Evolutionary conservation across 495 filamentous ascomycete species (phyloP).

Genomic region (Astrocystis sublimbata): DNA sequence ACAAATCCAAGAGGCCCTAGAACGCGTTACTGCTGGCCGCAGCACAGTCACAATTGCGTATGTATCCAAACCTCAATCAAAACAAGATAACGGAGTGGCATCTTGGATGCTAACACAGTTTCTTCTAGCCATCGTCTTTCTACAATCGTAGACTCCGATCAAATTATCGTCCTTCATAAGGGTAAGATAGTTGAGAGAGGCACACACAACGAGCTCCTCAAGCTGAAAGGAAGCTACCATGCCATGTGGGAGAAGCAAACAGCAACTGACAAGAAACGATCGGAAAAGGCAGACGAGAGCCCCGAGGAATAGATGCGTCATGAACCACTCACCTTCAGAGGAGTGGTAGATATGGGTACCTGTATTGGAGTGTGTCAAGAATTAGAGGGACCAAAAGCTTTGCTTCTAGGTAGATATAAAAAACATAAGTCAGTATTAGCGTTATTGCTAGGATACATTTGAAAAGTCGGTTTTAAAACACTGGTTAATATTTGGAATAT

Average conservation of each 20-base stretch:
- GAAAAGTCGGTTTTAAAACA: too few relatives aligned
- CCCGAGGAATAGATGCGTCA: conserved; percentile 39
- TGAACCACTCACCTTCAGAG: neutral
- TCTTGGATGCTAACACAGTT: conserved; percentile 5
- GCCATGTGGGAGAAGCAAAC: conserved; percentile 87
- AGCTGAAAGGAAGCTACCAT: conserved; percentile 65
- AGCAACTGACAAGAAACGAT: conserved; percentile 67
- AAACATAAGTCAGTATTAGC: too few relatives aligned
- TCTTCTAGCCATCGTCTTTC: conserved; percentile 63
- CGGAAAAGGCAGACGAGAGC: conserved; percentile 55
- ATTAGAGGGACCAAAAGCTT: neutral
- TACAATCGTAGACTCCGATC: conserved; percentile 79
- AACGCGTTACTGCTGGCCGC: conserved; percentile 67
- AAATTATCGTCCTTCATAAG: conserved; percentile 73
- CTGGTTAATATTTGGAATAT: too few relatives aligned
- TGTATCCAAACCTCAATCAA: conserved; percentile 12
- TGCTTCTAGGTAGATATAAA: too few relatives aligned
- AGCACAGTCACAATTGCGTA: conserved; percentile 59
- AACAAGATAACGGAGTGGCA: neutral
- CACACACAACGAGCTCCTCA: conserved; percentile 72
- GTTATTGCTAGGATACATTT: too few relatives aligned
- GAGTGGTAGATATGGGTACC: neutral
- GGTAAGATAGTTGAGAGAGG: conserved; percentile 76
- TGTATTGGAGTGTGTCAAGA: neutral
- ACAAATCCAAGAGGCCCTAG: conserved; percentile 75